These are phyloP conservation scores for Teratosphaeria nubilosa DNA, from an alignment of 2,329 filamentous ascomycete species.

Conservation along the genomic window DNA sequence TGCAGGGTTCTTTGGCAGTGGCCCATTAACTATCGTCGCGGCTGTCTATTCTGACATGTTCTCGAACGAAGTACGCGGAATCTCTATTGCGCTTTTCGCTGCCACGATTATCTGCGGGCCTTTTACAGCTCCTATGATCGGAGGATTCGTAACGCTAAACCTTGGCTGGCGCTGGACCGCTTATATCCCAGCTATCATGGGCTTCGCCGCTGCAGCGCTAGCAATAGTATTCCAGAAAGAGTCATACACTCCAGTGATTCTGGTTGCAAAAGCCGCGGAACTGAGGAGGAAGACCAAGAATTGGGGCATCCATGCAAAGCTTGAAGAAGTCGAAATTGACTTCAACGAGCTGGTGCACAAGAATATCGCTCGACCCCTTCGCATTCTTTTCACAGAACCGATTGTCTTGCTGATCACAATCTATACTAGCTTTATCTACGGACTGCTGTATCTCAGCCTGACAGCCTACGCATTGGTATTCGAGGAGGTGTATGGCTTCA, in stretches of 20 bases:
- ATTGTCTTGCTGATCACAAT: conserved; percentile 63
- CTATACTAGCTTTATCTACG: conserved; percentile 47
- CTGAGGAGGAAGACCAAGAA: conserved; percentile 44
- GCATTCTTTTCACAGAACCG: conserved; percentile 44
- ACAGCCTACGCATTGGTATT: conserved; percentile 80
- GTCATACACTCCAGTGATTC: conserved; percentile 51
- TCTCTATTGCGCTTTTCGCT: not conserved
- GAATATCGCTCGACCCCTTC: not conserved
- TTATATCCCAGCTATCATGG: conserved; percentile 47
- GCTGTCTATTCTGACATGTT: conserved; percentile 27
- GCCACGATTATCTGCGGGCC: not conserved
- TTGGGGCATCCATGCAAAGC: not conserved
- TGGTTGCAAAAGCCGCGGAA: conserved; percentile 48
- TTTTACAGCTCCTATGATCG: not conserved
- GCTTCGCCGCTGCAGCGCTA: conserved; percentile 41
- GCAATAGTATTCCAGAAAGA: conserved; percentile 55
- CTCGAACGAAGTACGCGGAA: not conserved
- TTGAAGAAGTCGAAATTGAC: not conserved
- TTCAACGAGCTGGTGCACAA: not conserved
- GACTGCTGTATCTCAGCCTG: conserved; percentile 44
- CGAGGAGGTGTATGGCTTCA: conserved; percentile 59
- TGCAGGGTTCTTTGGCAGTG: conserved; percentile 37
- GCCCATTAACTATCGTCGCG: conserved; percentile 60
- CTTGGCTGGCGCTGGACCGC: conserved; percentile 39
- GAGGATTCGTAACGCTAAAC: not conserved